phyloP scores from a whole-genome alignment of 2,329 filamentous ascomycete species.

The Cyphellophora attinorum region DNA sequence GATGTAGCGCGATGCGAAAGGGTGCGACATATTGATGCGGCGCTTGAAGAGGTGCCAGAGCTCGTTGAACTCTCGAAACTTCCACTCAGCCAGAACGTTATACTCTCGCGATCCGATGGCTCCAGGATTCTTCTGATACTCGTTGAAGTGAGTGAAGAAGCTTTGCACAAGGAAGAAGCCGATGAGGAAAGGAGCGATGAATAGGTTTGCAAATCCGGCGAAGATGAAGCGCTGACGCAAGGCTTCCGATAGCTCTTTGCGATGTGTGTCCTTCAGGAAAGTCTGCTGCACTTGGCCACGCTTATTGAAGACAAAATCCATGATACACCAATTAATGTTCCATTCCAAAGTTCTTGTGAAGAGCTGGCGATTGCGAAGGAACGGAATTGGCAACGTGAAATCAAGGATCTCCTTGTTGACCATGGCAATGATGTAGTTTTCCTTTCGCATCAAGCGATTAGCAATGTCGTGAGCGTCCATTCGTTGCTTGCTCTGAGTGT shows the following conservation, averaged over 20 bases:
- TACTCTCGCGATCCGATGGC: slow-evolving; percentile 83
- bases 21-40: slow-evolving; percentile 86
- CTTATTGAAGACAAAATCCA: slow-evolving; percentile 90
- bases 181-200: slow-evolving; percentile 81
- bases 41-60: slow-evolving; percentile 85
- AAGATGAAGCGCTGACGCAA: slow-evolving; percentile 70
- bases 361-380: slow-evolving; percentile 66
- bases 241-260: slow-evolving; percentile 67
- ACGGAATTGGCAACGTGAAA: slow-evolving; percentile 74
- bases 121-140: slow-evolving; percentile 89
- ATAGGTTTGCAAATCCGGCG: slow-evolving; percentile 73
- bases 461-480: slow-evolving; percentile 96
- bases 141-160: slow-evolving; percentile 92
- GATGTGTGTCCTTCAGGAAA: slow-evolving; percentile 75
- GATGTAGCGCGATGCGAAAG: slow-evolving; percentile 83
- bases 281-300: slow-evolving; percentile 77
- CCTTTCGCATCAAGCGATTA: slow-evolving; percentile 89
- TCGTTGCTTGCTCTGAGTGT: slow-evolving; percentile 82
- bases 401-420: slow-evolving; percentile 96
- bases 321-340: slow-evolving; percentile 81
- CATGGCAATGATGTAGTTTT: slow-evolving; percentile 93
- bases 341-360: slow-evolving; percentile 87
- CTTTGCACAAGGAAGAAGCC: slow-evolving; percentile 79
- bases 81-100: slow-evolving; percentile 91
- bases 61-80: slow-evolving; percentile 97